Conservation (phyloP, 2,329 filamentous ascomycete species). For the Sclerotinia sclerotiorum region DNA sequence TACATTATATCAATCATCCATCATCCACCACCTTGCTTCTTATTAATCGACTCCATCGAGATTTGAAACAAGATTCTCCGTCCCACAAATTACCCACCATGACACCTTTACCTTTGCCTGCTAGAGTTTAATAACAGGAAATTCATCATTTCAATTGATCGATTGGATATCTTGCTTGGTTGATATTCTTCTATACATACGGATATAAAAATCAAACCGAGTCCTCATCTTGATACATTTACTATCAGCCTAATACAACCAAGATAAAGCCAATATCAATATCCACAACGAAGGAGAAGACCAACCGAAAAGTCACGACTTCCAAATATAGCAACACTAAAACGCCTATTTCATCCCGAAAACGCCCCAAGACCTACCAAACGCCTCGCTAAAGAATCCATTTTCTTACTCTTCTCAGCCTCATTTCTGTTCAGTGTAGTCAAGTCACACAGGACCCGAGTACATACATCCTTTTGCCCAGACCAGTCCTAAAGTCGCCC, state of each 20-base stretch:
- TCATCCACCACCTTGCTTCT: background rate
- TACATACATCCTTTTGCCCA: background rate
- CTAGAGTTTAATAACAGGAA: background rate
- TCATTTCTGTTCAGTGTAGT: background rate
- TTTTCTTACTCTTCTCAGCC: background rate
- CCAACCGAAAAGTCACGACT: background rate
- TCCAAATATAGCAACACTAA: background rate
- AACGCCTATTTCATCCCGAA: background rate
- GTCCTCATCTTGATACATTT: background rate
- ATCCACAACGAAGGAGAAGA: background rate
- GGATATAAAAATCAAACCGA: background rate
- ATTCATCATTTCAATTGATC: background rate
- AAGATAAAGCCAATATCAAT: conserved; percentile 2
- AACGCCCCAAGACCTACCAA: background rate
- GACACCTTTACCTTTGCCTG: background rate
- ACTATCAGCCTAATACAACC: background rate
- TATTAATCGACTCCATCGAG: background rate
- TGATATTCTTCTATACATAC: conserved; percentile 5
- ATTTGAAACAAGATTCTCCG: background rate
- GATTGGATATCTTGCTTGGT: background rate
- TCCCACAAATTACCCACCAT: background rate
- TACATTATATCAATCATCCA: background rate
- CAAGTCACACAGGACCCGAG: background rate
- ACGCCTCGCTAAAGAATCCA: conserved; percentile 17
- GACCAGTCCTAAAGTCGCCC: too few relatives aligned